Percentiles rank a stretch among this genome's conserved stretches.
Conservation (phyloP, 1,284 basidiomycete species). For the Pseudozyma pruni region DNA sequence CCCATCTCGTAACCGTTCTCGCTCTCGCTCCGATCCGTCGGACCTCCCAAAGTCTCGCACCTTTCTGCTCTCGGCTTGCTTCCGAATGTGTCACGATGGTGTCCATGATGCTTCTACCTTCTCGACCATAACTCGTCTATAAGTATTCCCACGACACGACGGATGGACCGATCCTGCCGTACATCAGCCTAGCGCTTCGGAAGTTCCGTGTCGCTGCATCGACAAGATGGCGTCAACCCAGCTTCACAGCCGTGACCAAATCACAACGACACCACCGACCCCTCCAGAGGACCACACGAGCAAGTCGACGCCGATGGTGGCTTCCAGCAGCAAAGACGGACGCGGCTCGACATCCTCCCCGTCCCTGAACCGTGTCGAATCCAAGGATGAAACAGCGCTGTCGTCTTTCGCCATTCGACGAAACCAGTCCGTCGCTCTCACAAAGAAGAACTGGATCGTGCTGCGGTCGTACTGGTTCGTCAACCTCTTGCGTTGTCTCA, state of each 20-base stretch:
- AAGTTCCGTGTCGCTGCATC: background rate
- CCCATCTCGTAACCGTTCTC: background rate
- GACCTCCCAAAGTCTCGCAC: no score
- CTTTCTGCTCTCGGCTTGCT: background rate
- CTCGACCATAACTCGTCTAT: background rate
- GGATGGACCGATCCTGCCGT: constrained; percentile 3
- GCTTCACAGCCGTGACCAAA: background rate
- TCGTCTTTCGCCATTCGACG: constrained; percentile 24
- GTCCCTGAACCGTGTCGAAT: constrained; percentile 10
- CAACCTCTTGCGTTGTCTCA: constrained; percentile 76
- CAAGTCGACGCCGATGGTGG: constrained; percentile 5
- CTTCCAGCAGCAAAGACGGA: constrained; percentile 16
- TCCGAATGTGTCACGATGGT: background rate
- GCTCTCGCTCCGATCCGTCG: background rate
- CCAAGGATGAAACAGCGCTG: constrained; percentile 3
- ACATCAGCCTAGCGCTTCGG: background rate
- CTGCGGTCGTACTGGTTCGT: constrained; percentile 63
- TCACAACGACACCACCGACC: constrained; percentile 2
- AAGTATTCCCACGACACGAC: constrained; percentile 1
- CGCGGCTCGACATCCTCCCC: background rate
- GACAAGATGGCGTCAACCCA: constrained; percentile 4
- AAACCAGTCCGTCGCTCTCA: constrained; percentile 32
- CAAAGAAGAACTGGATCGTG: constrained; percentile 38
- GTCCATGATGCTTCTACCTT: background rate
- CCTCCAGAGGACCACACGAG: background rate